Evolutionary conservation across 2,329 filamentous ascomycete species (phyloP).

Genomic region (Xylaria sp.): DNA sequence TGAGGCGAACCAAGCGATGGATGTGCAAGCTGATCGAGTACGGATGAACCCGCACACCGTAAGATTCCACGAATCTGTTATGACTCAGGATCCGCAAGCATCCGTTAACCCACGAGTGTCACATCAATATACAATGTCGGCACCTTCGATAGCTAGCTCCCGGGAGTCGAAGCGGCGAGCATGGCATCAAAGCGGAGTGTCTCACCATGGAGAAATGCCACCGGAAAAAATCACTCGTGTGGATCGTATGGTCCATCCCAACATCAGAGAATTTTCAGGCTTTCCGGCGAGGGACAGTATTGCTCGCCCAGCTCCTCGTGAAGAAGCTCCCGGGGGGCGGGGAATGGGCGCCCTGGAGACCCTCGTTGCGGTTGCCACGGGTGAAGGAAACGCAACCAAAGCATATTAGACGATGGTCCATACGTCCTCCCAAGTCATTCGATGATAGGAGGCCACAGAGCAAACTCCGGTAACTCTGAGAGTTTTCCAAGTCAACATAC

Average conservation of each 20-base stretch:
- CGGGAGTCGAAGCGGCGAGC: slow-evolving; percentile 70
- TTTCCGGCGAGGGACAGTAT: slow-evolving; percentile 51
- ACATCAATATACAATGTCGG: slow-evolving; percentile 66
- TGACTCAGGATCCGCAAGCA: slow-evolving; percentile 35
- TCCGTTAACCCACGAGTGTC: slow-evolving; percentile 39
- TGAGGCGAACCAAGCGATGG: slow-evolving; percentile 61
- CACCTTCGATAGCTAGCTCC: slow-evolving; percentile 60
- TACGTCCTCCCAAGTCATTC: neutral
- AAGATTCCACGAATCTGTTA: slow-evolving; percentile 58
- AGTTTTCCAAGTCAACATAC: neutral
- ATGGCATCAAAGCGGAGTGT: slow-evolving; percentile 69
- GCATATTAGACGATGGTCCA: slow-evolving; percentile 35
- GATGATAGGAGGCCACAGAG: slow-evolving; percentile 16
- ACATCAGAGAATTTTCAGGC: slow-evolving; percentile 57
- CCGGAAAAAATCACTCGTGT: slow-evolving; percentile 53
- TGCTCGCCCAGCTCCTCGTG: slow-evolving; percentile 37
- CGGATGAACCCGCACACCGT: slow-evolving; percentile 55
- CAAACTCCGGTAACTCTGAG: neutral
- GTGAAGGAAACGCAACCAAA: slow-evolving; percentile 52
- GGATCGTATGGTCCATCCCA: slow-evolving; percentile 64
- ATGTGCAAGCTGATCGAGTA: slow-evolving; percentile 60
- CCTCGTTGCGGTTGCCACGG: slow-evolving; percentile 69
- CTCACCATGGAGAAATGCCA: slow-evolving; percentile 45
- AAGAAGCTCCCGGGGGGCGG: slow-evolving; percentile 44
- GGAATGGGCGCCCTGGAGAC: slow-evolving; percentile 63